Base-by-base conservation (phyloP, 2,329 filamentous ascomycete genomes). In the Aureobasidium vineae region DNA sequence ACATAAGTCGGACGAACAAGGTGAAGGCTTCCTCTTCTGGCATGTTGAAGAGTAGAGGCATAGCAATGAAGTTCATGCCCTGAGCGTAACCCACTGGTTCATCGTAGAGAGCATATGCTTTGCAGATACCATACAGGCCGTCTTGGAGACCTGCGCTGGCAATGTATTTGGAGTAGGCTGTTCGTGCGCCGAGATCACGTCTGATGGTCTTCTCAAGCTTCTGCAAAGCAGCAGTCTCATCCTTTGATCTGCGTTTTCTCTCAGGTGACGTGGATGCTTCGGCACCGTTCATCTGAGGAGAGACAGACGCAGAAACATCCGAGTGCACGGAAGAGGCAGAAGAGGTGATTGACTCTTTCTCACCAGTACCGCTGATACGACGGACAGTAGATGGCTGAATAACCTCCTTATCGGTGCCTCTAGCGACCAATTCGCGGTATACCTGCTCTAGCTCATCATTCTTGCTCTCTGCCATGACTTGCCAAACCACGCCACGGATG, bases 401-500 rank as follows among this genome's bases (percentile, higher is more conserved):
- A n/a, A 73, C 69, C 68, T 93, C 90, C 77, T 91, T 92, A 67
- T 93, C 90, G 2, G 91, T 93, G 28, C 93, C 93, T 68, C 91
- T 86, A 57, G 84, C 85, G 38, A 91, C 85, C 11, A 99, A 83
- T 68, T 96, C 92, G 70, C 85, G 86, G 79, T 98, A 99, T n/a
- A 92, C 85, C 19, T 83, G 79, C 77, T 99, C 95, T 21, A 99
- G 81, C 52, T 96, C 92, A 68, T 94, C 90, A 72, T 92, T 96
- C 78, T 97, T 96, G 79, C 93, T 97, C 75, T 97, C 92, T 3
- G 95, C 92, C 69, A 99, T 81, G 8, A 98, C 94, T 78, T 99
- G 95, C 95, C 95, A 99, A 60, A 99, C 93, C 2, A 99, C 95
- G n/a, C 95, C 96, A 67, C 95, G 88, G 69, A 99, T 97, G 3